Evolutionary conservation across 805 yeast genomes (phyloP).

Genomic region (Candida stauntonica): DNA sequence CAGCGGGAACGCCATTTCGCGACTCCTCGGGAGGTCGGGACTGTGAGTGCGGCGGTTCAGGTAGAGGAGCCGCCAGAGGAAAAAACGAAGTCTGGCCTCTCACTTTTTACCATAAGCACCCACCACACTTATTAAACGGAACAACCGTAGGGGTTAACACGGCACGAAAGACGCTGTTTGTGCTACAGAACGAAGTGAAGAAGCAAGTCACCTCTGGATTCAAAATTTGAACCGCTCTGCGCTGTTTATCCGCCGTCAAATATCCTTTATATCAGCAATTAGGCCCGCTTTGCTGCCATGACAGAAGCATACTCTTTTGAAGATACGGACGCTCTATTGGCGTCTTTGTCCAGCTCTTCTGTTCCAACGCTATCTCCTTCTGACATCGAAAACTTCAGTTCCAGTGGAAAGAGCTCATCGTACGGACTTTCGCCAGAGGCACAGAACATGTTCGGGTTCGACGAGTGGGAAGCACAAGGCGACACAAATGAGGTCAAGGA

Average conservation of each 20-base stretch:
- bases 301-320: constrained; percentile 22
- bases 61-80: no score
- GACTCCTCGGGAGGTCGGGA: no score
- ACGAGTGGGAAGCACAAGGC: constrained; percentile 11
- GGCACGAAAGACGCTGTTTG: no score
- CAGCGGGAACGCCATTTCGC: no score
- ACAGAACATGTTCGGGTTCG: constrained; percentile 16
- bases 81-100: no score
- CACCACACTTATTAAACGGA: no score
- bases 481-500: constrained; percentile 2
- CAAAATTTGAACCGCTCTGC: no score
- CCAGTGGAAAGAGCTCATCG: constrained; percentile 21
- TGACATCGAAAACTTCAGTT: constrained; percentile 15
- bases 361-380: constrained; percentile 23
- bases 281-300: not conserved
- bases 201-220: not conserved
- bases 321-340: constrained; percentile 28
- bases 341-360: constrained; percentile 23
- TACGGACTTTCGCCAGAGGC: constrained; percentile 22
- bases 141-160: no score
- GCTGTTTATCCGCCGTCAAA: no score
- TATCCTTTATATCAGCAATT: not conserved
- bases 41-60: no score
- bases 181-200: not conserved
- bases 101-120: no score